Evolutionary conservation across 2,329 filamentous ascomycete species (phyloP).

Genomic region (Fusarium subglutinans): DNA sequence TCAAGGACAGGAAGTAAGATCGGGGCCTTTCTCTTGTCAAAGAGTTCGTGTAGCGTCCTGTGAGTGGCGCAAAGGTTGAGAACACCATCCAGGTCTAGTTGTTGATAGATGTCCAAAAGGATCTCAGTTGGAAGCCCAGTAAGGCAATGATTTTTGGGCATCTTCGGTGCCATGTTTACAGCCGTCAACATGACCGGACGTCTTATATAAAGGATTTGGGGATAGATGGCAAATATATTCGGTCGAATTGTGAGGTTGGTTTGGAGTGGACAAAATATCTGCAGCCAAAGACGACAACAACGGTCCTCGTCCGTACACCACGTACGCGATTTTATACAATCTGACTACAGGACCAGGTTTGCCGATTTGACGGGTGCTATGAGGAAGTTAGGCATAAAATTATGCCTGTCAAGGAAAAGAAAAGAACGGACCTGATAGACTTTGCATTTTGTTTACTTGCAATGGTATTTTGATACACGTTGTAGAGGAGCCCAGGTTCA

Average conservation of each 20-base stretch:
- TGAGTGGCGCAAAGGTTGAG: slow-evolving; percentile 51
- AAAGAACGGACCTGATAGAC: slow-evolving; percentile 16
- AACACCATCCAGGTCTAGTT: slow-evolving; percentile 54
- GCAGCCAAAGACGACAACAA: neutral
- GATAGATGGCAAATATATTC: neutral
- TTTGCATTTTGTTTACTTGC: slow-evolving; percentile 30
- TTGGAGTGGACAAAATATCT: neutral
- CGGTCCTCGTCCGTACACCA: neutral
- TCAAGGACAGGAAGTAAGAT: slow-evolving; percentile 56
- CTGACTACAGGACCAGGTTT: slow-evolving; percentile 17
- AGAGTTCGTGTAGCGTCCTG: slow-evolving; percentile 52
- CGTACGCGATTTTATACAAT: neutral
- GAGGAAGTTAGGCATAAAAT: neutral
- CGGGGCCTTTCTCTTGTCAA: slow-evolving; percentile 50
- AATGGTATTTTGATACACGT: neutral
- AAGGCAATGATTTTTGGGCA: slow-evolving; percentile 33
- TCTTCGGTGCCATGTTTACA: slow-evolving; percentile 28
- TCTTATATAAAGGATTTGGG: neutral
- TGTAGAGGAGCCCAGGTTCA: neutral
- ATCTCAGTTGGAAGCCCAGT: slow-evolving; percentile 56
- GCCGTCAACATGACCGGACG: neutral
- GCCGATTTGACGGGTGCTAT: slow-evolving; percentile 8
- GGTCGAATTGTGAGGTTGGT: neutral
- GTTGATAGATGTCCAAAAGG: slow-evolving; percentile 58
- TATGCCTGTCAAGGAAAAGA: neutral